Percentiles rank a stretch among this genome's conserved stretches.
Conservation (phyloP, 495 filamentous ascomycete species). For the Cladorrhinum samala region DNA sequence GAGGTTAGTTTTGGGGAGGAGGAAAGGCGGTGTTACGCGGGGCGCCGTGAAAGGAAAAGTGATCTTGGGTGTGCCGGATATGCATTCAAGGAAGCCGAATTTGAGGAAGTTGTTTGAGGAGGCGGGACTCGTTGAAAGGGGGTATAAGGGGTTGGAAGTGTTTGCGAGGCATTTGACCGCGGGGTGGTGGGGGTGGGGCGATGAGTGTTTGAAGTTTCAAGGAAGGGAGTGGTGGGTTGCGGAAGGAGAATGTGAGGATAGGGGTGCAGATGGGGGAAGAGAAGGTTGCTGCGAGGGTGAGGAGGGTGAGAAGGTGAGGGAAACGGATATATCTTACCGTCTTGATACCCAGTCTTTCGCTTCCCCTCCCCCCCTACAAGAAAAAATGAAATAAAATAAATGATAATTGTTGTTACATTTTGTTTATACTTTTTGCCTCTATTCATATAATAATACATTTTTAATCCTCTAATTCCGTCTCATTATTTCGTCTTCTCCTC, state of each 20-base stretch:
- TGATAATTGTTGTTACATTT: not conserved
- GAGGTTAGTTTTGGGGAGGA: conserved; percentile 63
- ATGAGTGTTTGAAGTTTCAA: conserved; percentile 81
- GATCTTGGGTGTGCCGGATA: conserved; percentile 75
- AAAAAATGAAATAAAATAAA: no score
- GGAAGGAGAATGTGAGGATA: conserved; percentile 9
- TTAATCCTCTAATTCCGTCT: not conserved
- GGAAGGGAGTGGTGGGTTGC: conserved; percentile 58
- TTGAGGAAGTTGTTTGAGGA: conserved; percentile 39
- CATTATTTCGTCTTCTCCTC: not conserved
- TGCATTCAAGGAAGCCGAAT: conserved; percentile 85
- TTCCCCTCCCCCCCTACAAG: no score
- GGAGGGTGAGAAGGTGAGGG: not conserved
- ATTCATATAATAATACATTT: not conserved
- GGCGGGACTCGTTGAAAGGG: conserved; percentile 28
- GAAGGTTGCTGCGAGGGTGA: not conserved
- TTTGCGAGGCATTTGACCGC: conserved; percentile 82
- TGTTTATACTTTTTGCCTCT: not conserved
- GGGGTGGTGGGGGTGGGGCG: conserved; percentile 86
- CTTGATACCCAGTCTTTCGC: no score
- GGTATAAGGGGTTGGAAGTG: conserved; percentile 69
- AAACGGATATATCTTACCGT: no score
- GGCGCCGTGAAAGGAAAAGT: conserved; percentile 30
- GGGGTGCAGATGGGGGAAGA: not conserved
- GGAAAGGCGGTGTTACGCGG: conserved; percentile 14